phyloP scores from a whole-genome alignment of 1,284 basidiomycete species.

The Cronartium quercuum region DNA sequence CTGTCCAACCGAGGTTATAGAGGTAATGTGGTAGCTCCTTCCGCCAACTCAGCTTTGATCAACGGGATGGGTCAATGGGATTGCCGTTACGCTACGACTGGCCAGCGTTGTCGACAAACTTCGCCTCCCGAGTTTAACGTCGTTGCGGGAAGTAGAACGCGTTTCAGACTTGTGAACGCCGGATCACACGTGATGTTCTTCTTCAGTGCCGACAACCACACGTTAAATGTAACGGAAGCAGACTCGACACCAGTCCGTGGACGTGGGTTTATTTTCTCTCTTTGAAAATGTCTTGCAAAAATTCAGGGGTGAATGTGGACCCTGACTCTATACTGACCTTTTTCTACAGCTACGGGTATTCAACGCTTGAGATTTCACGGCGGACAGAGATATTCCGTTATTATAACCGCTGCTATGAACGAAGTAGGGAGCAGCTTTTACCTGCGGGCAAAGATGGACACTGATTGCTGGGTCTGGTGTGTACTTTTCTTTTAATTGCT shows the following conservation, averaged over 20 bases:
- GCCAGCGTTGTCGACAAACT: slow-evolving; percentile 3
- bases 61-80: slow-evolving; percentile 51
- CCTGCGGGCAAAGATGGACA: slow-evolving; percentile 15
- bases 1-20: slow-evolving; percentile 42
- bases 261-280: slow-evolving; percentile 1
- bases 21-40: slow-evolving; percentile 45
- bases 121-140: slow-evolving; percentile 24
- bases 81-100: slow-evolving; percentile 2
- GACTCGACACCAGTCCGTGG: slow-evolving; percentile 26
- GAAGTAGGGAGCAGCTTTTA: slow-evolving; percentile 15
- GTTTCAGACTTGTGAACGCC: slow-evolving; percentile 57
- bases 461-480: slow-evolving; percentile 34
- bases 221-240: slow-evolving; percentile 39
- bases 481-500: neutral
- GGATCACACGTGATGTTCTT: slow-evolving; percentile 49
- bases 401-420: slow-evolving; percentile 39
- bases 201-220: slow-evolving; percentile 44
- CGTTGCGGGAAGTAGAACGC: slow-evolving; percentile 40
- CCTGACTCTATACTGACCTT: no score
- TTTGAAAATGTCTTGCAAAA: no score
- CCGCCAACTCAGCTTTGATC: slow-evolving; percentile 54
- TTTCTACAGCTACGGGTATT: slow-evolving; percentile 33
- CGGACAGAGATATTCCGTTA: slow-evolving; percentile 45
- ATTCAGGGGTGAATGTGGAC: no score
- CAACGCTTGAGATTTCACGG: slow-evolving; percentile 43